phyloP scores from a whole-genome alignment of 2,329 filamentous ascomycete genomes.

The Cadophora malorum region DNA sequence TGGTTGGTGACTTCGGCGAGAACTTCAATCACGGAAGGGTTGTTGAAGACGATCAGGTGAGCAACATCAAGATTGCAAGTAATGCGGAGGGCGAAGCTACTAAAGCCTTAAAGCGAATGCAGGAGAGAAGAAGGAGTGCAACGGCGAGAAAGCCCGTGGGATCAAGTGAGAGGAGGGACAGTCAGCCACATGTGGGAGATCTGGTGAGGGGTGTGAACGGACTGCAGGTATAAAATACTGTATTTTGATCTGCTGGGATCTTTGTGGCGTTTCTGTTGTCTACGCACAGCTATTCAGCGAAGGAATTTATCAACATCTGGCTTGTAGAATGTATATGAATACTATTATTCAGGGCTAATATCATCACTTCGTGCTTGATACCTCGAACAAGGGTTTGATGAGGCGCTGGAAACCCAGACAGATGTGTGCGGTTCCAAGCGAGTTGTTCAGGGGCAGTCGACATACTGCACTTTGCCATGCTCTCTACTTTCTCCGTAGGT shows the following conservation, averaged over 20 bases:
- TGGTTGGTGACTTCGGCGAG: too few species aligned
- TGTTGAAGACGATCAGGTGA: not conserved
- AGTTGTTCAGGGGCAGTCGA: too few species aligned
- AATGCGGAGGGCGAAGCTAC: constrained; percentile 21
- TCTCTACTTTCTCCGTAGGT: too few species aligned
- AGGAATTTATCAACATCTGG: not conserved
- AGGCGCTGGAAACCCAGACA: too few species aligned
- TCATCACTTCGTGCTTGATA: too few species aligned
- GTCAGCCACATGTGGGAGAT: not conserved
- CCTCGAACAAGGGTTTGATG: too few species aligned
- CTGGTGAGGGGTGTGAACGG: not conserved
- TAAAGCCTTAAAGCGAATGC: constrained; percentile 17
- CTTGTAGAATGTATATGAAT: not conserved
- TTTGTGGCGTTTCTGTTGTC: not conserved
- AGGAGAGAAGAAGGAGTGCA: constrained; percentile 1
- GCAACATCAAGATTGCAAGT: not conserved
- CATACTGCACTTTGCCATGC: too few species aligned
- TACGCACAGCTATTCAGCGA: not conserved
- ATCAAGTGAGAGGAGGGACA: not conserved
- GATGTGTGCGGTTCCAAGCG: too few species aligned
- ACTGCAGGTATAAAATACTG: not conserved
- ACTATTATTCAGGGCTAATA: not conserved
- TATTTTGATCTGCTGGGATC: not conserved
- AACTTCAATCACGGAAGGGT: not conserved
- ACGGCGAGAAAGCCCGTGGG: not conserved